Base-by-base conservation (phyloP, 306 rosid genomes). In the Ormosia semicastrata region DNA sequence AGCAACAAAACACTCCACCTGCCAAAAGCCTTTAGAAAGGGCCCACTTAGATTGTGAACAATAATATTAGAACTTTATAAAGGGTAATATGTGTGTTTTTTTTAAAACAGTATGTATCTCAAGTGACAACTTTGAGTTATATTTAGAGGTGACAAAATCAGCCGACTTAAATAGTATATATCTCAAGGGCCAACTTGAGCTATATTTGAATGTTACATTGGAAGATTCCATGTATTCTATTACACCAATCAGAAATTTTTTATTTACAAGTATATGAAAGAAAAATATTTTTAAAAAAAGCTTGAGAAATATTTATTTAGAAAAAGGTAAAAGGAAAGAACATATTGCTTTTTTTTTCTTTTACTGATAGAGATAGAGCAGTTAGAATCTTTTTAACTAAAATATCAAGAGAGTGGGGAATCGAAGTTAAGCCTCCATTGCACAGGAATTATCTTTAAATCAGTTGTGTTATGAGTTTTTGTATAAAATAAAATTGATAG, bases 31-130 rank as follows among this genome's bases (percentile, higher is more conserved):
- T 44, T 63, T 39, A 24, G 10, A 72, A 50, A 24, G 52, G 65
- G 60, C 58, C 80, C 70, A 66, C 78, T 79, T 50, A 60, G 79
- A 70, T 85, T 41, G 54, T 62, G 66, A 52, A 39, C 79, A 75
- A 64, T 53, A 62, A 63, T 53, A 39, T 62, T 50, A 30, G 4
- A 4, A 24, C 24, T 24, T 24, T 24, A 24, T 24, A 24, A 24
- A 24, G 24, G 24, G 24, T 24, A 24, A 24, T 24, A 24, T 24
- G 24, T 24, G 24, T 24, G 24, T 24, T 24, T 24, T 24, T 24
- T 24, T 24, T 24, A 0, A 24, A 24, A 24, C 24, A 24, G 24
- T 24, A 24, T 24, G 24, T 24, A 24, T 24, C 24, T 24, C 24
- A 24, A 24, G 0, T 24, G 24, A 24, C 24, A 24, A 24, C 24